Percentiles rank a stretch among this genome's conserved stretches.
These are phyloP conservation scores for Tolypocladium cylindrosporum DNA, from an alignment of 2,329 filamentous ascomycete genomes.

Conservation along the genomic window DNA sequence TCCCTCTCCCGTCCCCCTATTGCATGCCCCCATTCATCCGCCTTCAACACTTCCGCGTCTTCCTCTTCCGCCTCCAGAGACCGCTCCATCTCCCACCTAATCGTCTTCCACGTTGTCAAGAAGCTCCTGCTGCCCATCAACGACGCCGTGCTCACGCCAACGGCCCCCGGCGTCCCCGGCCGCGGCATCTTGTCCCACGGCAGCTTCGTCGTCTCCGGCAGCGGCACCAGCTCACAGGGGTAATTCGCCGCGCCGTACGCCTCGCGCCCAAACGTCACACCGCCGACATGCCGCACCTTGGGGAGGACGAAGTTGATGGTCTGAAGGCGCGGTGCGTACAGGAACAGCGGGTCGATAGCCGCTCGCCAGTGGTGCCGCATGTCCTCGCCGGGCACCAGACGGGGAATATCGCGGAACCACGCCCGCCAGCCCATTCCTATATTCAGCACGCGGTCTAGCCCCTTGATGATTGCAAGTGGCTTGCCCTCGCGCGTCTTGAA, in stretches of 20 bases:
- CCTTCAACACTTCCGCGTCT: background rate
- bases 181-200: conserved; percentile 13
- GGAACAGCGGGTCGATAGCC: conserved; percentile 10
- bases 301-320: conserved; percentile 17
- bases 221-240: conserved; percentile 7
- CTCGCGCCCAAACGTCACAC: conserved; percentile 15
- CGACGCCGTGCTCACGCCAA: background rate
- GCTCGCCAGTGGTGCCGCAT: conserved; percentile 11
- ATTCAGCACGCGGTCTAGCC: conserved; percentile 15
- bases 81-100: conserved; percentile 1
- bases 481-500: conserved; percentile 1
- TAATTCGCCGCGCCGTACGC: conserved; percentile 12
- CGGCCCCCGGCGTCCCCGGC: background rate
- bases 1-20: background rate
- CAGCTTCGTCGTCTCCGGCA: conserved; percentile 12
- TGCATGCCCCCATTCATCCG: background rate
- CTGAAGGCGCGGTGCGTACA: conserved; percentile 12
- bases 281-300: conserved; percentile 13
- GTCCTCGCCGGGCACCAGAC: conserved; percentile 9
- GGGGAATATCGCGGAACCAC: conserved; percentile 16
- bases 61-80: background rate
- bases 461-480: conserved; percentile 1
- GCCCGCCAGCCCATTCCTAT: conserved; percentile 19
- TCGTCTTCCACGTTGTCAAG: background rate
- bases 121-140: background rate